Percentiles rank a stretch among this genome's conserved stretches.
Conservation (phyloP, 2,329 filamentous ascomycete genomes). For the Diplodia intermedia region DNA sequence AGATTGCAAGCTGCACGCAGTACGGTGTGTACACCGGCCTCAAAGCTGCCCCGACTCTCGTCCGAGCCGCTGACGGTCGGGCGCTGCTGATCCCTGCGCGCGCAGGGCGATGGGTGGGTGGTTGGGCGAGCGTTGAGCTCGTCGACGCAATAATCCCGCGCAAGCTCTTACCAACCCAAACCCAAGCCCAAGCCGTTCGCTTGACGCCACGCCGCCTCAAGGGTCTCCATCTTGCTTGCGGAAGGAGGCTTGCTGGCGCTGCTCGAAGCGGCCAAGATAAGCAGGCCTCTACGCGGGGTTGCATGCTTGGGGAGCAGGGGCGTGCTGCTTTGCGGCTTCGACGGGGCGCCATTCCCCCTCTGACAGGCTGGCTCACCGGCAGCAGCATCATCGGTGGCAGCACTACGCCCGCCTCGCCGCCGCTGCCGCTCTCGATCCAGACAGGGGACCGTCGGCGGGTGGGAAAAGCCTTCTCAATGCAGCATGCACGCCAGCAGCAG, state of each 20-base stretch:
- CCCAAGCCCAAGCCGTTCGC: constrained; percentile 1
- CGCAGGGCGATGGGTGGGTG: constrained; percentile 13
- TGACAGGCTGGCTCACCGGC: not conserved
- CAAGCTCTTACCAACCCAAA: constrained; percentile 4
- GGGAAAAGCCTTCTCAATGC: constrained; percentile 13
- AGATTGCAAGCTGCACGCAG: constrained; percentile 5
- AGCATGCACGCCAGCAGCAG: constrained; percentile 10
- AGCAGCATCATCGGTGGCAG: constrained; percentile 10
- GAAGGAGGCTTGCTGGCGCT: not conserved
- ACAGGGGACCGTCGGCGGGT: not conserved
- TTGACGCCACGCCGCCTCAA: constrained; percentile 20
- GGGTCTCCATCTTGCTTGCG: constrained; percentile 21
- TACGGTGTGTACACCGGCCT: not conserved
- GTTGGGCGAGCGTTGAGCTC: constrained; percentile 16
- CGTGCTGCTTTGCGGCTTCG: not conserved
- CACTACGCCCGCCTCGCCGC: constrained; percentile 1
- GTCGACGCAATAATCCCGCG: constrained; percentile 19
- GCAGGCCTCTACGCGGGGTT: constrained; percentile 17
- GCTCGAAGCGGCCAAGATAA: constrained; percentile 25
- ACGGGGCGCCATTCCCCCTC: not conserved
- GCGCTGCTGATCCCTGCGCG: constrained; percentile 17
- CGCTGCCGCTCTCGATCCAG: constrained; percentile 3
- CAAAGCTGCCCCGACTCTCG: not conserved
- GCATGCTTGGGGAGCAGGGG: constrained; percentile 10
- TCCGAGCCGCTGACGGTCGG: constrained; percentile 25